Evolutionary conservation across 768 basidiomycete genomes (phyloP), one percentile per base, ranked within the genome.

Genomic region (Postia placenta): DNA sequence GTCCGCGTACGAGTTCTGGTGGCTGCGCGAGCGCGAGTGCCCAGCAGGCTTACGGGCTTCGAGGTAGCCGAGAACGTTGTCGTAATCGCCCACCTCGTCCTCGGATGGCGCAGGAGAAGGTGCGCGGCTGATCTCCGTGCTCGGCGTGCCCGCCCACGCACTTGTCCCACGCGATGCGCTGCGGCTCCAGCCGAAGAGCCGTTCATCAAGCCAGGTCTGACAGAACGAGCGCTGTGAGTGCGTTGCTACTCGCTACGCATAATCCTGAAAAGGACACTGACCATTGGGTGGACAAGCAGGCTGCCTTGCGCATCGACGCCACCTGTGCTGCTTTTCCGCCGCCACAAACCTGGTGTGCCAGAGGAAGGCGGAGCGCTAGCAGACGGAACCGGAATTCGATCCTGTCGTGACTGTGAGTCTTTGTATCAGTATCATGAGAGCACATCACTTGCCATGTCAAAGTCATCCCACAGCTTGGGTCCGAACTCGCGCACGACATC

Each of bases 31-130:
- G 5, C 36, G 24, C 33, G 23, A 11, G 4, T 25, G 17, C 9
- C 20, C 35, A 2, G 45, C 78, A 6, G 38, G 77, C 47, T 79
- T 79, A 46, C 76, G 71, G 9, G 67, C 57, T n/a, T 75, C 74
- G 48, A 92, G 66, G 54, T 82, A 73, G 7, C 81, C 78, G 43
- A 92, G 75, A 42, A 93, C 86, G 66, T 94, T 81, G 63, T 95
- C 92, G 64, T 94, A 94, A 66, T 95, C 92, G 33, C 91, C 92
- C 45, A 90, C 90, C 60, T 93, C 91, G 23, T 90, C 87, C 24
- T 91, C 88, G 58, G 93, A 92, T 12, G 85, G 83, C 43, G 85
- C 83, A 0, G 88, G 87, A 7, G 86, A 87, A 35, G 70, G 75
- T 15, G 82, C 69, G 42, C 83, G 69, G 68, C 79, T 87, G 62